These are phyloP conservation scores for Solanum gandarillasii DNA, from an alignment of 257 asterid species.

Conservation along the genomic window DNA sequence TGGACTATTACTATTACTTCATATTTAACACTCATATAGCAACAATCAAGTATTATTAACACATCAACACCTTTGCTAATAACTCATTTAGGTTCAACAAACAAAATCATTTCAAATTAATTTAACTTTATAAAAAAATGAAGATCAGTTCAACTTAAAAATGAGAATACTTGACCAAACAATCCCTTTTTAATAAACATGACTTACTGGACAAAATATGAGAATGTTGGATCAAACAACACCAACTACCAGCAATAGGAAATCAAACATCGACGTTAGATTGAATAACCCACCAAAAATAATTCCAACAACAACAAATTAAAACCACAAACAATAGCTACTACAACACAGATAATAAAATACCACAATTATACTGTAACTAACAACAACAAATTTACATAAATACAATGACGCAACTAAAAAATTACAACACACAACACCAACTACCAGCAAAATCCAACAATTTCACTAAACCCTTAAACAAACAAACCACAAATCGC, in stretches of 20 bases:
- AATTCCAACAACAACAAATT: not conserved
- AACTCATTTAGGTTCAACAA: not conserved
- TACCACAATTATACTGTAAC: not conserved
- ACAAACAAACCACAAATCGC: too few species aligned
- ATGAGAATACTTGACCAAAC: not conserved
- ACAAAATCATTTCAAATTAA: not conserved
- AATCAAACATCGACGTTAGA: not conserved
- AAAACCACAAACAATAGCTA: not conserved
- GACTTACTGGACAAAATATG: not conserved
- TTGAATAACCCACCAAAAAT: not conserved
- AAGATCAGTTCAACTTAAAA: not conserved
- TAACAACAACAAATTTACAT: too few species aligned
- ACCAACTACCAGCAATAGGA: not conserved
- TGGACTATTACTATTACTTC: too few species aligned
- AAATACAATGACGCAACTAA: not conserved
- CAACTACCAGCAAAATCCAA: not conserved
- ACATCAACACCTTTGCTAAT: not conserved
- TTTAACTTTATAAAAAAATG: too few species aligned
- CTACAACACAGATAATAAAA: not conserved
- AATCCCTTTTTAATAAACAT: too few species aligned
- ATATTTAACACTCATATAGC: not conserved
- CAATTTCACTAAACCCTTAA: not conserved
- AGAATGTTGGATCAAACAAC: not conserved
- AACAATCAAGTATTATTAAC: not conserved
- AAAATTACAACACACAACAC: not conserved